Evolutionary conservation across 768 basidiomycete genomes (phyloP).

Genomic region (Leccinum imitatum): DNA sequence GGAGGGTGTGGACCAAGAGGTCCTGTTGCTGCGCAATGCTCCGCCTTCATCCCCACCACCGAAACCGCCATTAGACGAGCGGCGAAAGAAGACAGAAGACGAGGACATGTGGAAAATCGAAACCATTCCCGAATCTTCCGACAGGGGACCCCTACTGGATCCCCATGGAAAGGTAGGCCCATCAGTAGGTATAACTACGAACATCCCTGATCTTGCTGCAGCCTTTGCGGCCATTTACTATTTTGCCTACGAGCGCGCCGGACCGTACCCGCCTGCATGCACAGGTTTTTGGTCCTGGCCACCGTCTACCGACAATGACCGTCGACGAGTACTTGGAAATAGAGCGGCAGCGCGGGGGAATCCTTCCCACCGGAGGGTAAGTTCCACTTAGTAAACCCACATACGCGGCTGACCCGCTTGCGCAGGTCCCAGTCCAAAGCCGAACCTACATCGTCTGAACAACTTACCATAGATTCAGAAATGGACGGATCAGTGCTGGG

Average conservation of each 20-base stretch:
- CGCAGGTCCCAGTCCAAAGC: conserved; percentile 64
- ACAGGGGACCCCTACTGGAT: conserved; percentile 70
- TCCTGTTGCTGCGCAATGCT: conserved; percentile 60
- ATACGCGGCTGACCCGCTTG: conserved; percentile 8
- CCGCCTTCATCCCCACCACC: conserved; percentile 40
- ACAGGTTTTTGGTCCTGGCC: conserved; percentile 81
- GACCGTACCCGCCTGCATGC: conserved; percentile 72
- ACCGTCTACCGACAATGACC: conserved; percentile 91
- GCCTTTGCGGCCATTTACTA: conserved; percentile 91
- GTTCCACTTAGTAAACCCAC: conserved; percentile 27
- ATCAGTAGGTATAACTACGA: background rate
- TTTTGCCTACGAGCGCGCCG: conserved; percentile 68
- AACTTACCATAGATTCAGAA: conserved; percentile 76
- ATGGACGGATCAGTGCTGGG: conserved; percentile 75
- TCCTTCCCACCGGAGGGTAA: conserved; percentile 87
- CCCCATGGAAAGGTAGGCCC: conserved; percentile 66
- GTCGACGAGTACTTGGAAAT: conserved; percentile 93
- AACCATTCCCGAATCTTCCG: conserved; percentile 41
- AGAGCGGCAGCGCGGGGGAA: conserved; percentile 80
- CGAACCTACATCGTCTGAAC: conserved; percentile 71
- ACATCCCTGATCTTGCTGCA: conserved; percentile 31
- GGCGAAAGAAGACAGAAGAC: conserved; percentile 39
- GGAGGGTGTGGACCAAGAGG: conserved; percentile 68
- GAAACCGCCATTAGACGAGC: conserved; percentile 35
- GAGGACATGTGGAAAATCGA: conserved; percentile 77